A percentile compares a stretch with the other conserved stretches of the same genome.
Conservation (phyloP, 345 rosid genomes). For the Salix udensis region DNA sequence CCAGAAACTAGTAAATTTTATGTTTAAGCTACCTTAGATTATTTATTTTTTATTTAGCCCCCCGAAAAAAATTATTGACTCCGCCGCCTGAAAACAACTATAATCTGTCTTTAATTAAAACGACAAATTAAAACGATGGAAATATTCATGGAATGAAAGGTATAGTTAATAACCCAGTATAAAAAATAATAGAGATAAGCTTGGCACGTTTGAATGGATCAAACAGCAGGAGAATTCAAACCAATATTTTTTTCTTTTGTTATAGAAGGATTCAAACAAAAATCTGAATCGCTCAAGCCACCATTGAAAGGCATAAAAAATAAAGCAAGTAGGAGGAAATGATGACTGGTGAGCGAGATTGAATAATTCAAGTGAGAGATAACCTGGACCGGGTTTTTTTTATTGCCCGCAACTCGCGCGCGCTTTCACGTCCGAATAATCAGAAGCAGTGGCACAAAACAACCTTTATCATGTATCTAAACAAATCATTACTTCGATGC, state of each 20-base stretch:
- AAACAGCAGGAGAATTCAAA: neutral
- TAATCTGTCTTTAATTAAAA: too few species aligned
- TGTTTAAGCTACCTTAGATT: too few species aligned
- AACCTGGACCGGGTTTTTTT: neutral
- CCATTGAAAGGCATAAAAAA: neutral
- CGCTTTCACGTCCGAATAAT: conserved; percentile 9
- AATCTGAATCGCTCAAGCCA: neutral
- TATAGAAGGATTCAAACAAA: too few species aligned
- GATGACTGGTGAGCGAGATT: neutral
- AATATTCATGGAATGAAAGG: too few species aligned
- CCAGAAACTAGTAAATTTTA: too few species aligned
- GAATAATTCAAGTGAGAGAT: neutral
- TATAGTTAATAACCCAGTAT: neutral
- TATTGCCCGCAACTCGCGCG: conserved; percentile 19
- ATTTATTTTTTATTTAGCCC: too few species aligned
- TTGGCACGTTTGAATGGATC: neutral
- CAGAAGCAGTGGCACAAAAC: conserved; percentile 2
- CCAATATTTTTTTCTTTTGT: neutral
- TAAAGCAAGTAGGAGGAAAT: neutral
- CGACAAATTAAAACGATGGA: too few species aligned
- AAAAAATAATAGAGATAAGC: neutral
- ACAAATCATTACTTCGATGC: too few species aligned
- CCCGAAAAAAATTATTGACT: too few species aligned
- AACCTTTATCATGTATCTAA: too few species aligned
- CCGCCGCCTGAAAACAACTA: too few species aligned